phyloP scores from a whole-genome alignment of 805 yeast species.

The Zygosaccharomyces bisporus region DNA sequence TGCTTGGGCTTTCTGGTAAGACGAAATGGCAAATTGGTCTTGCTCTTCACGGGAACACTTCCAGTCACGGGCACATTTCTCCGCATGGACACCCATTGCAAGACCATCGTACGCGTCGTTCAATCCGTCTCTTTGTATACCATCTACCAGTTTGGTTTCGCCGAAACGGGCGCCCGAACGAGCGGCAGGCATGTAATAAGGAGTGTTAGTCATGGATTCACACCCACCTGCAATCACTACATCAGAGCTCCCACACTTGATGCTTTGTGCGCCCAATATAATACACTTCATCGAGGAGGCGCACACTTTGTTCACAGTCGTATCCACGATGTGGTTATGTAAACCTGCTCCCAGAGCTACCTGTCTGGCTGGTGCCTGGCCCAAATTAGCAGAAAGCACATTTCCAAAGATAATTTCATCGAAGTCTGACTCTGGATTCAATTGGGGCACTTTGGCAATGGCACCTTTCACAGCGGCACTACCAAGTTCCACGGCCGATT shows the following conservation, averaged over 20 bases:
- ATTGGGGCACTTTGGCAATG: constrained; percentile 72
- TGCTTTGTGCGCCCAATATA: constrained; percentile 86
- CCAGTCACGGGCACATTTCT: constrained; percentile 88
- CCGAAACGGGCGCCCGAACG: constrained; percentile 92
- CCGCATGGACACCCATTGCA: constrained; percentile 97
- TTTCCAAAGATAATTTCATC: constrained; percentile 93
- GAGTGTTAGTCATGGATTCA: constrained; percentile 94
- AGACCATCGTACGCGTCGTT: constrained; percentile 83
- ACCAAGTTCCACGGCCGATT: constrained; percentile 81
- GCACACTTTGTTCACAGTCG: constrained; percentile 94
- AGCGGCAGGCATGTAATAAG: constrained; percentile 83
- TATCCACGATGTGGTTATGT: constrained; percentile 72
- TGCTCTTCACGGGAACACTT: constrained; percentile 76
- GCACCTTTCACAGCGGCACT: constrained; percentile 90
- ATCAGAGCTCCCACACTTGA: constrained; percentile 83
- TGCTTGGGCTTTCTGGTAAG: constrained; percentile 80
- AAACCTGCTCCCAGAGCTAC: constrained; percentile 91
- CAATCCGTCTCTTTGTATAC: constrained; percentile 88
- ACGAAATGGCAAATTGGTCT: constrained; percentile 79
- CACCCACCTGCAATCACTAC: constrained; percentile 97
- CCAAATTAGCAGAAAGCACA: constrained; percentile 87
- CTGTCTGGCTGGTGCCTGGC: constrained; percentile 98
- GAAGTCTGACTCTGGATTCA: constrained; percentile 63
- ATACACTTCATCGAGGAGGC: constrained; percentile 94
- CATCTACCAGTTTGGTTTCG: constrained; percentile 74